Evolutionary conservation across 75 land plant species (phyloP).

Genomic region (Pinus tabuliformis): DNA sequence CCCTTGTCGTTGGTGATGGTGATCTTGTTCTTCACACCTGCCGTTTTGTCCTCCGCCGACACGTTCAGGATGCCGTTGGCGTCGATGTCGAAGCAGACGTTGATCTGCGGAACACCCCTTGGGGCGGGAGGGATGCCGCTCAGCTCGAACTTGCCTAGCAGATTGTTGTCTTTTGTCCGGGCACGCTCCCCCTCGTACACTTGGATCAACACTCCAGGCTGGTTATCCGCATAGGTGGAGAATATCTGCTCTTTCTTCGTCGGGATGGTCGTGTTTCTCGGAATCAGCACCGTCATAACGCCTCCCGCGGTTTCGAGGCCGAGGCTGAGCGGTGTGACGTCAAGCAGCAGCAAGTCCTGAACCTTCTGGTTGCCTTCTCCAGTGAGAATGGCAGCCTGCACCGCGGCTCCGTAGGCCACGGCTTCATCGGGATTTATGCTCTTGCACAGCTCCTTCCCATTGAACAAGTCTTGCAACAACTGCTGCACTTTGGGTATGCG

Average conservation of each 20-base stretch:
- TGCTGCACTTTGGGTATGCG: conserved; percentile 42
- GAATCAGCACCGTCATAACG: conserved; percentile 52
- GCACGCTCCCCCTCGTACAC: conserved; percentile 57
- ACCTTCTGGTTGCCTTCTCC: conserved; percentile 61
- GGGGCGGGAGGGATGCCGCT: conserved; percentile 61
- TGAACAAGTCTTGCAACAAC: conserved; percentile 47
- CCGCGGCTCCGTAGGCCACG: conserved; percentile 62
- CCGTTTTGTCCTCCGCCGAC: conserved; percentile 53
- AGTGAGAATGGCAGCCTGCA: conserved; percentile 51
- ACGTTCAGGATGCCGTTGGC: conserved; percentile 62
- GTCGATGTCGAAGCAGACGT: conserved; percentile 46
- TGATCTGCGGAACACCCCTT: conserved; percentile 54
- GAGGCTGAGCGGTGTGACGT: conserved; percentile 49
- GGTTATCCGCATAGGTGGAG: conserved; percentile 54
- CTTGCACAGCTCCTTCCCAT: conserved; percentile 56
- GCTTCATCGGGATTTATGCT: conserved; percentile 63
- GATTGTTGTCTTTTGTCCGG: conserved; percentile 43
- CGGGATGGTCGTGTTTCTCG: conserved; percentile 58
- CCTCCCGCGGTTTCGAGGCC: conserved; percentile 60
- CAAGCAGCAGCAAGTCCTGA: conserved; percentile 44
- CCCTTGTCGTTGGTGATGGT: too few species aligned
- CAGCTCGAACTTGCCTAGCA: conserved; percentile 56
- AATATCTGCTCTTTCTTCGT: conserved; percentile 57
- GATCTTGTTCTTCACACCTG: conserved; percentile 17
- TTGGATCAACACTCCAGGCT: conserved; percentile 54